Evolutionary conservation across 2,329 filamentous ascomycete species (phyloP), one percentile per base, ranked within the genome.

Genomic region (Hypoxylon sp.): DNA sequence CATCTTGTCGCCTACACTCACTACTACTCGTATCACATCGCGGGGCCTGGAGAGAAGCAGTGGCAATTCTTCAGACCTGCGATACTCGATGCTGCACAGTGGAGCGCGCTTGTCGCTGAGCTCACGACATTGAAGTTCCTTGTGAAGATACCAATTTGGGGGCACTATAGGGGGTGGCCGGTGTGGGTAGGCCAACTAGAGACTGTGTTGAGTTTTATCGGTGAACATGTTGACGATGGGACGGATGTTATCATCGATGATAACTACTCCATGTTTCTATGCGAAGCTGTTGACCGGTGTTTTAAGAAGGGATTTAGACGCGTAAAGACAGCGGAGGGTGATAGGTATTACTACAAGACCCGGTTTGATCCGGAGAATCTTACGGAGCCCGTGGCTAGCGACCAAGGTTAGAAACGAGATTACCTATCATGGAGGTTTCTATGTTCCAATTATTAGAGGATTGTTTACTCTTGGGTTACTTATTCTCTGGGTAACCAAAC

Each of bases 271-370:
- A 20, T 55, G 13, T 44, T 32, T 16, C 26, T 58, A 21, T 55
- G 51, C 35, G 51, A 58, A 21, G 51, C 51, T 6, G 55, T 58
- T 5, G 46, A 51, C 11, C 31, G 51, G 6, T 58, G 42, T 15
- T 58, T 58, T 3, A 7, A 11, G 42, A 56, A 49, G 47, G 23
- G 32, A 26, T 47, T 58, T 8, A 34, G 44, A 1, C 51, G 51
- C 15, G 40, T 44, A 1, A 32, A 30, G 40, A 45, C 41, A 2
- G 3, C n/a, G 1, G 43, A 58, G 12, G 55, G 43, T 15, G 55
- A 58, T 32, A 8, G 6, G 3, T 44, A 42, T 38, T 56, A 52
- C 31, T 32, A 31, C n/a, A 34, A 20, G 32, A 35, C n/a, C 9
- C 40, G 52, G 29, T 48, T 26, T 32, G 48, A 56, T 35, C 53